These are phyloP conservation scores for Hygrophila difformis DNA, from an alignment of 257 asterid species.

Conservation along the genomic window DNA sequence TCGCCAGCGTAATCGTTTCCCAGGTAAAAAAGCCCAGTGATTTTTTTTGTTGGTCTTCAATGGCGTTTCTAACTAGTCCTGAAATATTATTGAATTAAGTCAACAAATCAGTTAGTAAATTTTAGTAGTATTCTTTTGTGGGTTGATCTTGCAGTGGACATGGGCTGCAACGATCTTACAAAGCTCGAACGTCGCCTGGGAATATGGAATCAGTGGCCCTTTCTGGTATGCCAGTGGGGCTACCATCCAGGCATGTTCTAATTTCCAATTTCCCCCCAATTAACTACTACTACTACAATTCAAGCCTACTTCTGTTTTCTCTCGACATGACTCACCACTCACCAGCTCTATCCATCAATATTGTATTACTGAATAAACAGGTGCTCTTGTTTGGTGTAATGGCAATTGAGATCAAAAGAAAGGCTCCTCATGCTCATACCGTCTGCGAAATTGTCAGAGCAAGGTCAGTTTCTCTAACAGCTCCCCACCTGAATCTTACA, in stretches of 20 bases:
- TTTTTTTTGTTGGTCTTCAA: too few relatives aligned
- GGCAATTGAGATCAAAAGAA: slow-evolving; percentile 90
- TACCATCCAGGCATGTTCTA: slow-evolving; percentile 62
- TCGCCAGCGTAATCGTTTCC: too few relatives aligned
- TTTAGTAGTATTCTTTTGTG: too few relatives aligned
- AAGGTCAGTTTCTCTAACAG: slow-evolving; percentile 33
- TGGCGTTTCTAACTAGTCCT: too few relatives aligned
- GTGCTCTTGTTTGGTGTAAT: slow-evolving; percentile 85
- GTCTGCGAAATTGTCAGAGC: slow-evolving; percentile 90
- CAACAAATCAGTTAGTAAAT: too few relatives aligned
- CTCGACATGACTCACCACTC: too few relatives aligned
- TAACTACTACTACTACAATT: too few relatives aligned
- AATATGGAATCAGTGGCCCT: slow-evolving; percentile 94
- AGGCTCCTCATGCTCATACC: slow-evolving; percentile 90
- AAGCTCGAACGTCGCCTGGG: slow-evolving; percentile 92
- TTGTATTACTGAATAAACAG: slow-evolving; percentile 25
- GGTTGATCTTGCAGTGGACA: too few relatives aligned
- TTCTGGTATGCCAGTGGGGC: slow-evolving; percentile 99
- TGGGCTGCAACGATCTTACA: slow-evolving; percentile 97
- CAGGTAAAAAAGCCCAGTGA: too few relatives aligned
- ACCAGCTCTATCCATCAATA: slow-evolving; percentile 6
- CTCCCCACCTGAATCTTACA: not conserved
- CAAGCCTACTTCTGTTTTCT: too few relatives aligned
- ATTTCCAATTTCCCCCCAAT: too few relatives aligned
- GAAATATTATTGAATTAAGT: too few relatives aligned